These are phyloP conservation scores for Decorospora gaudefroyi DNA, from an alignment of 2,329 filamentous ascomycete genomes.

Conservation along the genomic window DNA sequence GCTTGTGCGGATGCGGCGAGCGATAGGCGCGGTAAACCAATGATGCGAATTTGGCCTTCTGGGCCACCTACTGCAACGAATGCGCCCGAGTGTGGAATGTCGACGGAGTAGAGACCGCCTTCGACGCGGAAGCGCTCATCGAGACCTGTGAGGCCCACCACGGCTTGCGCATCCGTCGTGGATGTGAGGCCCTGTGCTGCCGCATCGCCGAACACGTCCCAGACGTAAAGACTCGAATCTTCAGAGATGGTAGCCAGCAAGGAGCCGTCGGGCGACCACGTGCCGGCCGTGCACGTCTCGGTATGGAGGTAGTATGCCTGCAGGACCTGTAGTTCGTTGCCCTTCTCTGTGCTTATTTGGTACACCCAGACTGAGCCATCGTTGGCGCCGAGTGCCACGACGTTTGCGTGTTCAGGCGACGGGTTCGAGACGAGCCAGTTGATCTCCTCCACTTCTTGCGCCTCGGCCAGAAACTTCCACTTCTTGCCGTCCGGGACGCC, in stretches of 20 bases:
- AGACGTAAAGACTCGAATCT: slow-evolving; percentile 86
- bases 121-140: slow-evolving; percentile 93
- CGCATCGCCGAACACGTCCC: slow-evolving; percentile 84
- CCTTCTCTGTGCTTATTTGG: slow-evolving; percentile 69
- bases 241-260: slow-evolving; percentile 87
- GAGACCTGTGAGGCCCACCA: slow-evolving; percentile 74
- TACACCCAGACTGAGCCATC: slow-evolving; percentile 98
- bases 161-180: slow-evolving; percentile 62
- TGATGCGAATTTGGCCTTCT: slow-evolving; percentile 80
- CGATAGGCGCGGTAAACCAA: slow-evolving; percentile 73
- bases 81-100: slow-evolving; percentile 75
- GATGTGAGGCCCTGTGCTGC: slow-evolving; percentile 65
- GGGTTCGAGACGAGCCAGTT: slow-evolving; percentile 87
- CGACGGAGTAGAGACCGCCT: slow-evolving; percentile 87
- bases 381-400: slow-evolving; percentile 81
- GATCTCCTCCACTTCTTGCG: slow-evolving; percentile 90
- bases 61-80: slow-evolving; percentile 88
- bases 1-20: slow-evolving; percentile 39
- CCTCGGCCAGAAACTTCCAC: slow-evolving; percentile 73
- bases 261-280: slow-evolving; percentile 86
- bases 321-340: slow-evolving; percentile 73
- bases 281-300: slow-evolving; percentile 80
- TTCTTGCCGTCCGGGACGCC: slow-evolving; percentile 55
- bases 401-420: slow-evolving; percentile 70
- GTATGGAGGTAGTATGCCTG: slow-evolving; percentile 94